Conservation (phyloP, 306 rosid species). For the Castanea crenata region DNA sequence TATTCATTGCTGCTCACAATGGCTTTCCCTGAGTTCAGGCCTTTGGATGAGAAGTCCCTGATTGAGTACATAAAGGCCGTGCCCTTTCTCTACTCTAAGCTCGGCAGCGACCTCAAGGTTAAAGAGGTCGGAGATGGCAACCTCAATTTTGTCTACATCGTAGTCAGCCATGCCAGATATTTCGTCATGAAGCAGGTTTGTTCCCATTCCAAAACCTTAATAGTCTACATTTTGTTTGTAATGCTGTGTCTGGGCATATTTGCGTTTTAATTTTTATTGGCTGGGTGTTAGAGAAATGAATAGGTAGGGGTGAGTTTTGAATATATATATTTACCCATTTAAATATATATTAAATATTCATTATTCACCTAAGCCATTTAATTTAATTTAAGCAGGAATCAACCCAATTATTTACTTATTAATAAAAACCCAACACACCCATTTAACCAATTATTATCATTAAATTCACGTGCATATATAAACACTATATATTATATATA, state of each 20-base stretch:
- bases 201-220: neutral
- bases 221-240: neutral
- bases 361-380: too few species aligned
- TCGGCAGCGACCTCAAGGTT: constrained; percentile 40
- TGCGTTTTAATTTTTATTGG: constrained; percentile 3
- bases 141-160: constrained; percentile 75
- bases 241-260: neutral
- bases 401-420: too few species aligned
- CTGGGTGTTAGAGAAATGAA: neutral
- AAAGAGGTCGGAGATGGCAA: constrained; percentile 96
- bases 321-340: too few species aligned
- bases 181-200: constrained; percentile 83
- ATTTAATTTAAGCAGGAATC: too few species aligned
- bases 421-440: too few species aligned
- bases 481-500: too few species aligned
- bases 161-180: constrained; percentile 57
- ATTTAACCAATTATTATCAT: too few species aligned
- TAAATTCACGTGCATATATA: too few species aligned
- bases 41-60: constrained; percentile 60
- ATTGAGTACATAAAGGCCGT: constrained; percentile 69
- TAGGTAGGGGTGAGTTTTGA: too few species aligned
- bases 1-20: neutral
- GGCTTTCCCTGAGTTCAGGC: constrained; percentile 66
- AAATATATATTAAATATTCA: too few species aligned
- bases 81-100: constrained; percentile 64